Conservation (phyloP, 352 stramenopile genomes). For the Elongisporangium prolatum region DNA sequence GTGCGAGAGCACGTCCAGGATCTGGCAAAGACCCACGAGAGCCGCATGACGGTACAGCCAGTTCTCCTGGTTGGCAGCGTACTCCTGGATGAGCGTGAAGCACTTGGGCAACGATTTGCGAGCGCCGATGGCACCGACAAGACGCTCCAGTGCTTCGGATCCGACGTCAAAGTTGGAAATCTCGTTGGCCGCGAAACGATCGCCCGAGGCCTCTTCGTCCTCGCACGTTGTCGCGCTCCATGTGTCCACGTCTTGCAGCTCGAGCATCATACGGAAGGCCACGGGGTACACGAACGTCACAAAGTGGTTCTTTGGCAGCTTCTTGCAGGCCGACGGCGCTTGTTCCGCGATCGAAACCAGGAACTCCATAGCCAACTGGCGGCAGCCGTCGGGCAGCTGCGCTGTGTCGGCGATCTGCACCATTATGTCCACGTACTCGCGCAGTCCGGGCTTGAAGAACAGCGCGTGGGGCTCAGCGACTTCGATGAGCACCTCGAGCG, state of each 20-base stretch:
- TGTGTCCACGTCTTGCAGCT: conserved; percentile 65
- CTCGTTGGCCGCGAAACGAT: conserved; percentile 44
- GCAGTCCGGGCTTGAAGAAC: conserved; percentile 63
- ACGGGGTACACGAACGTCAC: conserved; percentile 68
- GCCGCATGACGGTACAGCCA: conserved; percentile 77
- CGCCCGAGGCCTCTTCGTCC: conserved; percentile 44
- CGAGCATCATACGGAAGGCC: conserved; percentile 83
- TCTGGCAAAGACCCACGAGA: conserved; percentile 78
- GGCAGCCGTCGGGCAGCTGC: conserved; percentile 53
- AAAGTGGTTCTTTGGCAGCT: conserved; percentile 75
- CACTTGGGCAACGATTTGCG: conserved; percentile 73
- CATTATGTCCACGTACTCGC: conserved; percentile 66
- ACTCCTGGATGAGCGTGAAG: conserved; percentile 76
- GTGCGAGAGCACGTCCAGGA: conserved; percentile 64
- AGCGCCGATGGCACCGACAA: conserved; percentile 58
- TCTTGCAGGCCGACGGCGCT: conserved; percentile 45
- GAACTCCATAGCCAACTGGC: conserved; percentile 83
- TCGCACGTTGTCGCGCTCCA: conserved; percentile 69
- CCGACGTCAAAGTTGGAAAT: conserved; percentile 88
- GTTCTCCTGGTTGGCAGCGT: conserved; percentile 46
- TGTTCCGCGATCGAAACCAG: conserved; percentile 78
- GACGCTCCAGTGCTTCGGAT: conserved; percentile 68
- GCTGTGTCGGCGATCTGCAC: conserved; percentile 56
- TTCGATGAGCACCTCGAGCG: conserved; percentile 80
- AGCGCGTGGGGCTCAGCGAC: conserved; percentile 62